Base-by-base conservation (phyloP, 2,329 filamentous ascomycete species). In the Myrmaecium sp. region DNA sequence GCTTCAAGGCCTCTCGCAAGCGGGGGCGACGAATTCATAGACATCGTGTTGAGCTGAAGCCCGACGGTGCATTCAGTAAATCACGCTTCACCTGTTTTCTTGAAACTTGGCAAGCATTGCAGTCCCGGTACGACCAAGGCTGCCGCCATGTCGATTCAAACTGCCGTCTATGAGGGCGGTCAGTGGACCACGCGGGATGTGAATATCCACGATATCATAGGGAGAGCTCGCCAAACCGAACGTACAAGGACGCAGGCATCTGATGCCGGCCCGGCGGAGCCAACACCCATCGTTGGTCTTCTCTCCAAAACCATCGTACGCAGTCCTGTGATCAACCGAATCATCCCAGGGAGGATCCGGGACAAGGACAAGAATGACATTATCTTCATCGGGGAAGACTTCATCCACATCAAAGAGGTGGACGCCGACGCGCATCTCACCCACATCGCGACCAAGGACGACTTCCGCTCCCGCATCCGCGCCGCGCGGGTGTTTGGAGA, bases 331-430 rank as follows among this genome's bases (percentile, higher is more conserved):
- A 65, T 76, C 30, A 74, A 75, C 43, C 77, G 68, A 58, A 75
- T 94, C 22, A 57, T 93, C 9, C 79, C 83, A 8, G 80, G 74
- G n/a, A 69, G 74, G 32, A 59, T 95, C 32, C 67, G 84, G 31
- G 73, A 73, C 29, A 60, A 62, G 27, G 52, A 62, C 22, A 61
- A 72, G 33, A 83, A 89, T 38, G 84, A 95, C 54, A 69, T 94
- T 35, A 74, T 84, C 19, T 82, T 93, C 40, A 65, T 98, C 30
- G 80, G 83, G 28, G 77, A 92, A 37, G 67, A 77, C 35, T 80
- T 71, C 39, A 66, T 98, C 23, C 75, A 86, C 37, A 70, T 95
- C 35, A 77, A 74, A 39, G 77, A 92, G 46, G 65, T 89, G 3
- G 60, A 62, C 4, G 59, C 60, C 23, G 69, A 78, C 43, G 73